A percentile compares a stretch with the other conserved stretches of the same genome.
These are phyloP conservation scores for Cyclanthera cordifolia DNA, from an alignment of 306 rosid species.

Conservation along the genomic window DNA sequence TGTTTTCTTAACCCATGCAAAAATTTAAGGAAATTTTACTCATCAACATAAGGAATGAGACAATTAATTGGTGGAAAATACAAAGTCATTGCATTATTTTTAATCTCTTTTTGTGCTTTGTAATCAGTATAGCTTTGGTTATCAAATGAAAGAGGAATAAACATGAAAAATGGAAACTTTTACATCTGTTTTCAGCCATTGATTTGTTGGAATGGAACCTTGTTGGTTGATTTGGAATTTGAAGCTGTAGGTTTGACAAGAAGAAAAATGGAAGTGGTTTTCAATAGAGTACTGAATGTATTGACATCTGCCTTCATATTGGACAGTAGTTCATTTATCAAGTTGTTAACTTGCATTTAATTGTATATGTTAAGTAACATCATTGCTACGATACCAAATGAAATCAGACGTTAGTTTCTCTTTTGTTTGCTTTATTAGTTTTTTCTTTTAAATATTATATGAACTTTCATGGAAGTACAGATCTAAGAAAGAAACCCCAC, in stretches of 20 bases:
- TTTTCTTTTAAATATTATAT: too few relatives aligned
- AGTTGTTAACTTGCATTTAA: too few relatives aligned
- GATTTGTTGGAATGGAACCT: neutral
- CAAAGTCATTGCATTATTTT: neutral
- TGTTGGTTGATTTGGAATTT: neutral
- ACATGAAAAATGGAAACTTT: neutral
- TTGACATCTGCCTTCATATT: too few relatives aligned
- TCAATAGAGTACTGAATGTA: too few relatives aligned
- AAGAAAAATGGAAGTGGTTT: too few relatives aligned
- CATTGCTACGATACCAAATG: too few relatives aligned
- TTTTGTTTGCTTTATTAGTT: too few relatives aligned
- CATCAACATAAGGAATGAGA: conserved; percentile 11
- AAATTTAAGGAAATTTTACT: neutral
- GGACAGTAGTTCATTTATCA: too few relatives aligned
- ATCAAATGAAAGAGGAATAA: neutral
- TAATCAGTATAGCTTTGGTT: neutral
- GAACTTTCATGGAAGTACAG: too few relatives aligned
- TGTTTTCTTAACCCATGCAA: neutral
- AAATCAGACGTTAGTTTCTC: too few relatives aligned
- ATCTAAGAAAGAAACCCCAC: too few relatives aligned
- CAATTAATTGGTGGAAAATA: conserved; percentile 6
- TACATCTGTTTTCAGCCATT: neutral
- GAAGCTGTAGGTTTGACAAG: neutral
- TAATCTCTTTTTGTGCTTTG: neutral
- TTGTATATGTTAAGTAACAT: too few relatives aligned